Conservation (phyloP, 2,329 filamentous ascomycete genomes). For the Aspergillus costaricaensis region DNA sequence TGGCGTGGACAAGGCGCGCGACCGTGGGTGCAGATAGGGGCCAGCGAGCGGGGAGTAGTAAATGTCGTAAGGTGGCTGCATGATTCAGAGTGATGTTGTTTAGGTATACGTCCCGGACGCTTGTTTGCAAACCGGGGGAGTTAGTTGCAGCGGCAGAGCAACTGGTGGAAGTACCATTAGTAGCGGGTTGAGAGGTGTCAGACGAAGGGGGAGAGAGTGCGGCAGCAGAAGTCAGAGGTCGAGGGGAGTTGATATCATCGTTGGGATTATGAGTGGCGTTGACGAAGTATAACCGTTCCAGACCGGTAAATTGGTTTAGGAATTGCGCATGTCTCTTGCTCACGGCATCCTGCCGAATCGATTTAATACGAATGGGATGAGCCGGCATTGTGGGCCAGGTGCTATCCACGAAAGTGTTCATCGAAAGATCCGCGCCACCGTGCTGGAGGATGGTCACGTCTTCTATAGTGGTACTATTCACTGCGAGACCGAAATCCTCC, state of each 20-base stretch:
- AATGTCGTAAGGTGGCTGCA: constrained; percentile 54
- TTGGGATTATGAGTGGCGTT: constrained; percentile 36
- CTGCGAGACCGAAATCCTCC: constrained; percentile 47
- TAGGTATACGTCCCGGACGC: constrained; percentile 51
- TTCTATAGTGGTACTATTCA: constrained; percentile 46
- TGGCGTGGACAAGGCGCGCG: constrained; percentile 54
- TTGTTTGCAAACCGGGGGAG: constrained; percentile 31
- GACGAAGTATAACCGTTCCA: constrained; percentile 58
- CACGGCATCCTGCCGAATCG: constrained; percentile 52
- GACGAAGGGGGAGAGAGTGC: constrained; percentile 32
- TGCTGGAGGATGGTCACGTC: constrained; percentile 58
- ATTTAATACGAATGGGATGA: constrained; percentile 45
- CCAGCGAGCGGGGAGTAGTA: constrained; percentile 61
- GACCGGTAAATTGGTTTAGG: constrained; percentile 43
- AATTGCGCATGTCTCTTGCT: constrained; percentile 50
- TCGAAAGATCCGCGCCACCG: constrained; percentile 48
- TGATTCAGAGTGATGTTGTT: constrained; percentile 55
- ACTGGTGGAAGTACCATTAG: constrained; percentile 23
- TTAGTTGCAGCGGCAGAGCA: constrained; percentile 29
- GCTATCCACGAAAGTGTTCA: constrained; percentile 56
- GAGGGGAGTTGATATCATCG: constrained; percentile 37
- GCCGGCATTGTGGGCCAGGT: constrained; percentile 50
- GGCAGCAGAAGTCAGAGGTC: constrained; percentile 22
- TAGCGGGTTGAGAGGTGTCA: constrained; percentile 20
- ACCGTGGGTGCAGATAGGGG: constrained; percentile 52